Conservation (phyloP, 805 yeast genomes). For the Wickerhamomyces subpelliculosus region DNA sequence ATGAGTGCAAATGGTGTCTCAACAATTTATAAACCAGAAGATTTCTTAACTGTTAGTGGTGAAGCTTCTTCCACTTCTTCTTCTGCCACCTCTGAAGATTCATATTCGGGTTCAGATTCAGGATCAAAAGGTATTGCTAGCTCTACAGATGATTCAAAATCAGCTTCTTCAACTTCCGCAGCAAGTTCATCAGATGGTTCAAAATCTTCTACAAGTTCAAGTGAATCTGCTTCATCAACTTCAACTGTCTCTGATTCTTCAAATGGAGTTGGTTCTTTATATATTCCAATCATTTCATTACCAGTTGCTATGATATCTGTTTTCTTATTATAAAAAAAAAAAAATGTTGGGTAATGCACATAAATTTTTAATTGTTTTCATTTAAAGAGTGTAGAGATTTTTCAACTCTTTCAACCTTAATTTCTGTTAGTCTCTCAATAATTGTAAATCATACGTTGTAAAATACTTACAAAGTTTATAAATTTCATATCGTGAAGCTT, state of each 20-base stretch:
- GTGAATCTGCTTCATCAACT: background rate
- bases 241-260: background rate
- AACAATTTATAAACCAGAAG: slow-evolving; percentile 15
- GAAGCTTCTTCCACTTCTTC: slow-evolving; percentile 1
- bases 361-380: background rate
- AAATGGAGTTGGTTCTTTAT: slow-evolving; percentile 1
- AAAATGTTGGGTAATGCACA: too few relatives aligned
- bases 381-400: slow-evolving; percentile 11
- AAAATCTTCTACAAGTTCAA: background rate
- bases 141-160: too few relatives aligned
- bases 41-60: slow-evolving; percentile 11
- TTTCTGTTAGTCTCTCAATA: too few relatives aligned
- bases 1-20: slow-evolving; percentile 12
- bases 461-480: slow-evolving; percentile 14
- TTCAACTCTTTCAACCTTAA: slow-evolving; percentile 13
- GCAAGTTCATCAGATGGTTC: background rate
- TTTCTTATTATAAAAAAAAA: slow-evolving; percentile 1
- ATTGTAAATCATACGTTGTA: too few relatives aligned
- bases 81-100: too few relatives aligned
- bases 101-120: too few relatives aligned
- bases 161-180: too few relatives aligned
- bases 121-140: background rate
- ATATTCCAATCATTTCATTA: slow-evolving; percentile 7
- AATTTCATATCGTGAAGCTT: slow-evolving; percentile 18
- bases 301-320: slow-evolving; percentile 8